phyloP scores from a whole-genome alignment of 1,139 yeast species.

The Yamadazyma spencermartinsiae region DNA sequence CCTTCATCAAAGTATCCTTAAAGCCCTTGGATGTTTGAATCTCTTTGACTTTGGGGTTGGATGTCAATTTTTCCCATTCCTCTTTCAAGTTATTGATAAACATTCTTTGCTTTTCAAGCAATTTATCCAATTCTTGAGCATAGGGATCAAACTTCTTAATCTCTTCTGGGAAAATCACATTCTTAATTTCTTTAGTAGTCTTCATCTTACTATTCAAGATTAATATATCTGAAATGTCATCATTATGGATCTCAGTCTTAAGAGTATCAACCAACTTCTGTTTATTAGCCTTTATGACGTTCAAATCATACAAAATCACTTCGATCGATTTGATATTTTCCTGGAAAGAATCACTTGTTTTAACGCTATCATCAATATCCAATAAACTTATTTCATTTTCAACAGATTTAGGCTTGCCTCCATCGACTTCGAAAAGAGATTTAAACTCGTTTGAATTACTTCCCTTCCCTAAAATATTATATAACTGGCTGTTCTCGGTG shows the following conservation, averaged over 20 bases:
- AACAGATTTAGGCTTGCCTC: conserved; percentile 11
- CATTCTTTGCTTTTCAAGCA: conserved; percentile 62
- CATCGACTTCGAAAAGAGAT: conserved; percentile 24
- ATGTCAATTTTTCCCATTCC: conserved; percentile 57
- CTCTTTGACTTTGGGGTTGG: conserved; percentile 42
- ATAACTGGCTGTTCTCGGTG: conserved; percentile 26
- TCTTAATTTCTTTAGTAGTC: conserved; percentile 56
- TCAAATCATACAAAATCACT: conserved; percentile 46
- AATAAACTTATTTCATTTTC: conserved; percentile 50
- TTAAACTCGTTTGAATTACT: conserved; percentile 31
- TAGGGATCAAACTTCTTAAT: conserved; percentile 75
- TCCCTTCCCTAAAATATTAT: conserved; percentile 35
- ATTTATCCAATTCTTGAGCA: conserved; percentile 64
- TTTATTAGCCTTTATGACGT: conserved; percentile 58
- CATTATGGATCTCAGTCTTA: conserved; percentile 71
- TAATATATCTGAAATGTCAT: conserved; percentile 80
- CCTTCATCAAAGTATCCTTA: conserved; percentile 22
- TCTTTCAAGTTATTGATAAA: conserved; percentile 57
- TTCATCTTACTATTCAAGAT: conserved; percentile 64
- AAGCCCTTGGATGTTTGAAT: conserved; percentile 36
- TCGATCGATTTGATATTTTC: conserved; percentile 44
- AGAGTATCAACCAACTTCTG: conserved; percentile 59
- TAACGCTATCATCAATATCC: conserved; percentile 39
- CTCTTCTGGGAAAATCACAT: conserved; percentile 67
- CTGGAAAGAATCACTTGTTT: conserved; percentile 32